These are phyloP conservation scores for Escallonia herrerae DNA, from an alignment of 129 eudicot species.

Conservation along the genomic window DNA sequence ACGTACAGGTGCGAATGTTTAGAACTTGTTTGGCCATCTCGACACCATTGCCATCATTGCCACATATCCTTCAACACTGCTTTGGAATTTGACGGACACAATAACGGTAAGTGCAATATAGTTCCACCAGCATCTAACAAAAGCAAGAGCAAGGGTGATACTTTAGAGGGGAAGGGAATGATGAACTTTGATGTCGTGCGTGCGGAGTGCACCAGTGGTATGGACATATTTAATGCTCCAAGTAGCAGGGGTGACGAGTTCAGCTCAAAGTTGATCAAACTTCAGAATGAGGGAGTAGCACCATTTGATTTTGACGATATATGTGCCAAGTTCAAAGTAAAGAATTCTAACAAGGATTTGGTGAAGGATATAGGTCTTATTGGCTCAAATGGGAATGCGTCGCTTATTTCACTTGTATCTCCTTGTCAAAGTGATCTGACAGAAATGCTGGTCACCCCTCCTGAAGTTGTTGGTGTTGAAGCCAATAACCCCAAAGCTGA, in stretches of 20 bases:
- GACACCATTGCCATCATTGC: slow-evolving; percentile 40
- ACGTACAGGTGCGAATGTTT: slow-evolving; percentile 43
- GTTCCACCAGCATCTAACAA: slow-evolving; percentile 12
- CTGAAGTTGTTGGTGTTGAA: neutral
- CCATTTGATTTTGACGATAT: slow-evolving; percentile 50
- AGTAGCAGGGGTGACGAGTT: slow-evolving; percentile 6
- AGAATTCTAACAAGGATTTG: slow-evolving; percentile 48
- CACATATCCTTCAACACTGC: slow-evolving; percentile 36
- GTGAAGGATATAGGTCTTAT: slow-evolving; percentile 53
- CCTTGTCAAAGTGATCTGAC: slow-evolving; percentile 26
- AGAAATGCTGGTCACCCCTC: slow-evolving; percentile 1
- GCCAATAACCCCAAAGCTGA: neutral
- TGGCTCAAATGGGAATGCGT: slow-evolving; percentile 51
- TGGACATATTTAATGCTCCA: neutral
- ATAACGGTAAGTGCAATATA: slow-evolving; percentile 27
- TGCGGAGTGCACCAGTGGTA: neutral
- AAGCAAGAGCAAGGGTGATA: slow-evolving; percentile 9
- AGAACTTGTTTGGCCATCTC: slow-evolving; percentile 42
- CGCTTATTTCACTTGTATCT: slow-evolving; percentile 21
- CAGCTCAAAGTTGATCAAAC: slow-evolving; percentile 4
- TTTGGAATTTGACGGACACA: slow-evolving; percentile 45
- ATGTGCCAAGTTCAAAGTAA: slow-evolving; percentile 45
- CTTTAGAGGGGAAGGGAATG: neutral
- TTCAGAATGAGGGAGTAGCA: too few species aligned
- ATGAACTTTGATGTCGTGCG: slow-evolving; percentile 6